These are phyloP conservation scores for Scedosporium boydii DNA, from an alignment of 2,329 filamentous ascomycete species.

Conservation along the genomic window DNA sequence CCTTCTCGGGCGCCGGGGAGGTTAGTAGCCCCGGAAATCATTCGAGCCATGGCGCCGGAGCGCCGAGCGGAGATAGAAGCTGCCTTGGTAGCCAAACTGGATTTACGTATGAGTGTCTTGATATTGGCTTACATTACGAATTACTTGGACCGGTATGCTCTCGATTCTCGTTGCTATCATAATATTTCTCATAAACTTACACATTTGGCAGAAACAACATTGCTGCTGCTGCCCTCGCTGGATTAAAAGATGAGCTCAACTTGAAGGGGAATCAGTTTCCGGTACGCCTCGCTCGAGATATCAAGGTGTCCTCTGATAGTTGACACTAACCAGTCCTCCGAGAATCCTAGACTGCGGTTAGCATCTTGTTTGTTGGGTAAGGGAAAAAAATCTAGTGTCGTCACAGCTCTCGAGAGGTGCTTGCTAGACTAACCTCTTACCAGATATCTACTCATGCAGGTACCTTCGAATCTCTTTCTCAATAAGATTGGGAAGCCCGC, in stretches of 20 bases:
- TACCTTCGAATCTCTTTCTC: slow-evolving; percentile 34
- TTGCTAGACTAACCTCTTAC: not conserved
- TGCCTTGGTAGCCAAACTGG: slow-evolving; percentile 50
- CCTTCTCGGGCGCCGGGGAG: not conserved
- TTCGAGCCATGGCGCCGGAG: slow-evolving; percentile 33
- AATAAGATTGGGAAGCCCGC: slow-evolving; percentile 27
- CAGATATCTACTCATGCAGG: slow-evolving; percentile 33
- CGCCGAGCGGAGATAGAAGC: slow-evolving; percentile 38
- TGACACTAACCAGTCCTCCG: not conserved
- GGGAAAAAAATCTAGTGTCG: slow-evolving; percentile 5
- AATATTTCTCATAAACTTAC: not conserved
- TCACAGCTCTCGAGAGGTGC: not conserved
- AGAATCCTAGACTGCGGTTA: slow-evolving; percentile 30
- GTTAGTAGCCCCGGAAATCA: slow-evolving; percentile 18
- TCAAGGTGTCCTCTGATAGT: not conserved
- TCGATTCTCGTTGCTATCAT: not conserved
- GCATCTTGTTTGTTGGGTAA: slow-evolving; percentile 41
- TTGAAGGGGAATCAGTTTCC: slow-evolving; percentile 17
- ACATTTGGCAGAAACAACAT: slow-evolving; percentile 24
- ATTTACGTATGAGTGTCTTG: slow-evolving; percentile 46
- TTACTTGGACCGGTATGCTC: slow-evolving; percentile 49
- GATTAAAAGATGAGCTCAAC: slow-evolving; percentile 34
- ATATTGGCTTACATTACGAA: slow-evolving; percentile 56
- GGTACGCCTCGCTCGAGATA: not conserved
- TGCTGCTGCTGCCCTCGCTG: slow-evolving; percentile 32